phyloP scores from a whole-genome alignment of 208 protist genomes.

The Phytomonas sp. region DNA sequence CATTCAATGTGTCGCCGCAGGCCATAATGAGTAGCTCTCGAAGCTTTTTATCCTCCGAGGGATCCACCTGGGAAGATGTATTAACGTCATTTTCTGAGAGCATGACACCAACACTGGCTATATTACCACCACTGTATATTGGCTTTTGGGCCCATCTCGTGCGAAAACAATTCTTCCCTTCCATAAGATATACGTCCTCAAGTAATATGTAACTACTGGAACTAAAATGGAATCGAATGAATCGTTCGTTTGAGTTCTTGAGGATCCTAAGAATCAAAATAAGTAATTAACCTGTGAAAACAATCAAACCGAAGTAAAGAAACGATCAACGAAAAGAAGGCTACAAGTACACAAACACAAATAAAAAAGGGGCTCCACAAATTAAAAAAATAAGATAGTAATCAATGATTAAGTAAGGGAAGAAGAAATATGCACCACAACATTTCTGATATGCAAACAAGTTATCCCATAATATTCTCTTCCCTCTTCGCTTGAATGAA shows the following conservation, averaged over 20 bases:
- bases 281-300: not conserved
- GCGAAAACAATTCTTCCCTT: conserved; percentile 85
- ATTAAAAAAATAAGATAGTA: too few relatives aligned
- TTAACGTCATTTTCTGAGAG: not conserved
- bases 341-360: not conserved
- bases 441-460: not conserved
- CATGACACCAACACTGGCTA: conserved; percentile 13
- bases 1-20: conserved; percentile 81
- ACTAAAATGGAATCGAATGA: not conserved
- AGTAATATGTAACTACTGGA: not conserved
- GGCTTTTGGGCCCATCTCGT: conserved; percentile 73
- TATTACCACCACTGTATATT: conserved; percentile 79
- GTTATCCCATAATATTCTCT: not conserved
- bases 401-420: not conserved
- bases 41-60: not conserved
- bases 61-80: not conserved
- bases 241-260: not conserved
- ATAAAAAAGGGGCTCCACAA: not conserved
- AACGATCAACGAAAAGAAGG: not conserved
- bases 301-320: not conserved
- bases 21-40: conserved; percentile 55
- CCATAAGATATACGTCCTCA: conserved; percentile 25
- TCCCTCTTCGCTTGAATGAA: not conserved
- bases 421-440: not conserved
- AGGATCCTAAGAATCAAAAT: not conserved